phyloP scores from a whole-genome alignment of 176 grass and related monocot species.

The Bonia amplexicaulis region DNA sequence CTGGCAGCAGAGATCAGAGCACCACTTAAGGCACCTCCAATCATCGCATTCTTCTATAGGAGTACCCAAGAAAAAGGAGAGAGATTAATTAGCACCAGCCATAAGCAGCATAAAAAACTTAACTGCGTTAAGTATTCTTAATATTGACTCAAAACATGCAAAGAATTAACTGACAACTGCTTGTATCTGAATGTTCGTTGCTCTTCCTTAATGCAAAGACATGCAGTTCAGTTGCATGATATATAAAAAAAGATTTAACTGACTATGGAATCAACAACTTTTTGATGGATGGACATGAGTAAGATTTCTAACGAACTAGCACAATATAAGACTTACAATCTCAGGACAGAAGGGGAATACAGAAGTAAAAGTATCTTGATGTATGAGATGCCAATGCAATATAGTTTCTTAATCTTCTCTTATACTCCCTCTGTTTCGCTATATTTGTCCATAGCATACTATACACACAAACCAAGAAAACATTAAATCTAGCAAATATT shows the following conservation, averaged over 20 bases:
- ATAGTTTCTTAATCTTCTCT: background rate
- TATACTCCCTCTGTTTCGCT: background rate
- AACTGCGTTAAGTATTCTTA: background rate
- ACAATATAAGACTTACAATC: background rate
- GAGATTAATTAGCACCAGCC: background rate
- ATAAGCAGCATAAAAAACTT: background rate
- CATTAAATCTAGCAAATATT: too few species aligned
- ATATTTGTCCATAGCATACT: too few species aligned
- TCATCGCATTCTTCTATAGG: slow-evolving; percentile 67
- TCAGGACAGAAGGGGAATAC: background rate
- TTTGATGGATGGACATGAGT: background rate
- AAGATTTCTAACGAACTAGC: background rate
- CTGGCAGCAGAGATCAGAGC: slow-evolving; percentile 53
- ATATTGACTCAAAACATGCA: background rate
- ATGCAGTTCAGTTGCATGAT: too few species aligned
- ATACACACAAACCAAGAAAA: too few species aligned
- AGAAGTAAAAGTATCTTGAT: background rate
- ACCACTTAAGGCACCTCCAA: slow-evolving; percentile 60
- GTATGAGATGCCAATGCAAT: background rate
- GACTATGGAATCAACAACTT: background rate
- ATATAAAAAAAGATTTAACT: too few species aligned
- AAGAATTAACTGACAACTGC: too few species aligned
- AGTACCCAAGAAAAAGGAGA: background rate
- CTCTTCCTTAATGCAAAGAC: too few species aligned
- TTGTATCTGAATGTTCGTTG: too few species aligned